Evolutionary conservation across 768 basidiomycete genomes (phyloP), one percentile per base, ranked within the genome.

Genomic region (Scleroderma bovista): DNA sequence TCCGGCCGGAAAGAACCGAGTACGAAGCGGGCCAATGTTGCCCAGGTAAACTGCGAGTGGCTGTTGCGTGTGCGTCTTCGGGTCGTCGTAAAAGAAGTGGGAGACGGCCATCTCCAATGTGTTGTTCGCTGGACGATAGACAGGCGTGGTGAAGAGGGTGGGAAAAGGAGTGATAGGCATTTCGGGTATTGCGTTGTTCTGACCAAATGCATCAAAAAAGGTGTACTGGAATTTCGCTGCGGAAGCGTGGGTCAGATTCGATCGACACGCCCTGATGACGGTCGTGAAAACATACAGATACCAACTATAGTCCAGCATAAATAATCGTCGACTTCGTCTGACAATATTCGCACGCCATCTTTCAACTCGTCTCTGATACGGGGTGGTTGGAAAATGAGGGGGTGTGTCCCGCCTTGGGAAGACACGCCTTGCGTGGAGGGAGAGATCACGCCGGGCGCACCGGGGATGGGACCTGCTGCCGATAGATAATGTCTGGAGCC

Each of bases 291-390:
- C 87, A 68, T 69, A 93, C 93, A 91, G 46, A 95, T 93, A 34
- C 93, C 91, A 56, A 93, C 91, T 58, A 96, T 93, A 12, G 91
- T 92, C 93, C 93, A 96, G 61, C 89, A 92, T 50, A 94, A 72
- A 73, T 92, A 94, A 63, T 96, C 93, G 63, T 96, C 93, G 6
- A 96, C 89, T 67, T 92, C 88, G 58, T 95, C 93, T 20, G 81
- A 85, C 48, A 90, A 80, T 29, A 82, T 69, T 47, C 79, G 80
- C 43, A 81, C 75, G 15, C 87, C 89, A 55, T 90, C 87, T 64
- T 86, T 86, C 51, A 85, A 70, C 61, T 92, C 90, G 52, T 91
- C 90, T 34, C 82, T 78, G n/a, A 89, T 77, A 33, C 87, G 82
- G 41, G 90, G 87, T 9, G 81, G 74, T 62, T 84, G 82, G 68